Conservation (phyloP, 2,329 filamentous ascomycete genomes). For the Paecilomyces formosus region DNA sequence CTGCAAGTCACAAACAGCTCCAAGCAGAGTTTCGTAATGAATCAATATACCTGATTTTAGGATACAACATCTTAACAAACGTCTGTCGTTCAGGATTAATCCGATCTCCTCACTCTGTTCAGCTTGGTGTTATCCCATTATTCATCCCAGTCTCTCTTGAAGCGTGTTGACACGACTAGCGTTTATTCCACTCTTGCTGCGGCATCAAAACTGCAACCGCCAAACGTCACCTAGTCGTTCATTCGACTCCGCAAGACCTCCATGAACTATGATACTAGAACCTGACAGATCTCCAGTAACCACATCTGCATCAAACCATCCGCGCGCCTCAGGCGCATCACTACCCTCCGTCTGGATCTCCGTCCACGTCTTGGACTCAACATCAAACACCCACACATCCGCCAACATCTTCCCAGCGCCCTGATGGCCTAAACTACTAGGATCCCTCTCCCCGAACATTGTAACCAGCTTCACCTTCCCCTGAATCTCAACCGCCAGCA, state of each 20-base stretch:
- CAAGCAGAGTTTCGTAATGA: too few relatives aligned
- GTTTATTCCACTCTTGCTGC: too few relatives aligned
- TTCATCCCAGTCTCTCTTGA: too few relatives aligned
- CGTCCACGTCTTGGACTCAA: constrained; percentile 26
- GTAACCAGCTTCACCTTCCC: constrained; percentile 39
- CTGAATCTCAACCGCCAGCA: constrained; percentile 35
- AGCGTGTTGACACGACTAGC: too few relatives aligned
- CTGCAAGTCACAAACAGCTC: too few relatives aligned
- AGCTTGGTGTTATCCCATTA: too few relatives aligned
- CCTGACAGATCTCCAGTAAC: constrained; percentile 10
- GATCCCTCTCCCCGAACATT: constrained; percentile 48
- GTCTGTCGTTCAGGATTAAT: too few relatives aligned
- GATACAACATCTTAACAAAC: too few relatives aligned
- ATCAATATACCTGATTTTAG: too few relatives aligned
- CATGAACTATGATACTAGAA: constrained; percentile 39
- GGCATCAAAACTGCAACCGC: constrained; percentile 26
- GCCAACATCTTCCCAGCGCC: constrained; percentile 50
- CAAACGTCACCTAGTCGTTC: constrained; percentile 45
- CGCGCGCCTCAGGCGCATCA: constrained; percentile 34
- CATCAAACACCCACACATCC: constrained; percentile 45
- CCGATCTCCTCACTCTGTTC: too few relatives aligned
- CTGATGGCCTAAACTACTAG: constrained; percentile 45
- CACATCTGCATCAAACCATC: constrained; percentile 50
- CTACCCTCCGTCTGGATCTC: constrained; percentile 17
- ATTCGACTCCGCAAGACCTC: constrained; percentile 47